phyloP scores from a whole-genome alignment of 371 early-diverging fungal species.

The Mortierella sp. region DNA sequence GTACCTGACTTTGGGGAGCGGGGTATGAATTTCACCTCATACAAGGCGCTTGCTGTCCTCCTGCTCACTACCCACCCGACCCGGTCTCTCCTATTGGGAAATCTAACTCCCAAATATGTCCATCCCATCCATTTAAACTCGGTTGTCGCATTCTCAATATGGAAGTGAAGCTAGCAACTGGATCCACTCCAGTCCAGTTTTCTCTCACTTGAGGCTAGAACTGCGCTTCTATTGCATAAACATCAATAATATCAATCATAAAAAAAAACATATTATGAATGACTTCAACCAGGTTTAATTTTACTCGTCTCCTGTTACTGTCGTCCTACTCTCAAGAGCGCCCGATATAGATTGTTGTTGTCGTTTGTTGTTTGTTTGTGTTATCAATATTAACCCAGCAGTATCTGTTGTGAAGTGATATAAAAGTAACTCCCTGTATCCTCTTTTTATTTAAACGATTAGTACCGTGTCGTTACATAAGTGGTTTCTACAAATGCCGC shows the following conservation, averaged over 20 bases:
- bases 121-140: neutral
- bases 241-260: neutral
- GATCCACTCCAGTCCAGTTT: neutral
- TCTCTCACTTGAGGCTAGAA: neutral
- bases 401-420: too few species aligned
- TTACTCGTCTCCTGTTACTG: neutral
- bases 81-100: neutral
- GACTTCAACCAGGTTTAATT: slow-evolving; percentile 7
- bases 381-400: neutral
- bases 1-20: too few species aligned
- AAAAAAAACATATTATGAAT: too few species aligned
- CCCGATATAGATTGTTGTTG: neutral
- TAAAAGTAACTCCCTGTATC: too few species aligned
- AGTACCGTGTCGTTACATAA: neutral
- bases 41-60: neutral
- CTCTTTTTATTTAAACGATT: neutral
- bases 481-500: neutral
- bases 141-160: neutral
- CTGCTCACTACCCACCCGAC: neutral
- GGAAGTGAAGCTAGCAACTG: neutral
- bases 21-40: too few species aligned
- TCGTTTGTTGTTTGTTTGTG: slow-evolving; percentile 6
- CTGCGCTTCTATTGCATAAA: neutral
- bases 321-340: neutral
- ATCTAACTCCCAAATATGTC: neutral